Conservation (phyloP, 257 asterid species). For the Solanum ahanhuiri region DNA sequence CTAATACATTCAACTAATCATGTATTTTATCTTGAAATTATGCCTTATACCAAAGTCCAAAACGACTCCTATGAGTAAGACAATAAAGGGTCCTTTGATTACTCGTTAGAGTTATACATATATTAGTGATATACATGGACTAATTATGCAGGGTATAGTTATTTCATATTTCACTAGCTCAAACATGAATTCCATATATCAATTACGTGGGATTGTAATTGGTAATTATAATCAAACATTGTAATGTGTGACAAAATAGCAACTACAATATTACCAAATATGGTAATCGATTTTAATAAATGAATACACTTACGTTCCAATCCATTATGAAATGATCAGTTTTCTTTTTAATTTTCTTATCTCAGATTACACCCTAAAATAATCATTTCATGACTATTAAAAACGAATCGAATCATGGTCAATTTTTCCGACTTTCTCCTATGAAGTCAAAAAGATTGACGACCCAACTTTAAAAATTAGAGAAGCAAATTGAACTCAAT, state of each 20-base stretch:
- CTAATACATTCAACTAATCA: no score
- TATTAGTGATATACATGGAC: background rate
- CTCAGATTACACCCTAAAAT: background rate
- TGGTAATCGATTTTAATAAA: background rate
- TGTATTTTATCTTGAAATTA: background rate
- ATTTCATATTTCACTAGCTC: background rate
- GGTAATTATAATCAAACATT: background rate
- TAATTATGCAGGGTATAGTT: background rate
- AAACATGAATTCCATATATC: background rate
- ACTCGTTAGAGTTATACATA: rapidly evolving
- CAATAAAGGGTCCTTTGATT: background rate
- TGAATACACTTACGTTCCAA: background rate
- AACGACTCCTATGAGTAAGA: background rate
- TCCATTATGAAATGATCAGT: background rate
- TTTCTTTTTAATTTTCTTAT: background rate
- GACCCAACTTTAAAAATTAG: no score
- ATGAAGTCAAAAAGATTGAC: background rate
- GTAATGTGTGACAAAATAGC: background rate
- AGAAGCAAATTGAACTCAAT: background rate
- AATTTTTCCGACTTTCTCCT: background rate
- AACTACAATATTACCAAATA: background rate
- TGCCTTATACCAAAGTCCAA: no score
- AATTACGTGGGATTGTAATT: background rate
- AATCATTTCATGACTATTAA: background rate
- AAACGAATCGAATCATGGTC: background rate